Conservation (phyloP, 169 alveolate genomes). For the Besnoitia besnoiti region DNA sequence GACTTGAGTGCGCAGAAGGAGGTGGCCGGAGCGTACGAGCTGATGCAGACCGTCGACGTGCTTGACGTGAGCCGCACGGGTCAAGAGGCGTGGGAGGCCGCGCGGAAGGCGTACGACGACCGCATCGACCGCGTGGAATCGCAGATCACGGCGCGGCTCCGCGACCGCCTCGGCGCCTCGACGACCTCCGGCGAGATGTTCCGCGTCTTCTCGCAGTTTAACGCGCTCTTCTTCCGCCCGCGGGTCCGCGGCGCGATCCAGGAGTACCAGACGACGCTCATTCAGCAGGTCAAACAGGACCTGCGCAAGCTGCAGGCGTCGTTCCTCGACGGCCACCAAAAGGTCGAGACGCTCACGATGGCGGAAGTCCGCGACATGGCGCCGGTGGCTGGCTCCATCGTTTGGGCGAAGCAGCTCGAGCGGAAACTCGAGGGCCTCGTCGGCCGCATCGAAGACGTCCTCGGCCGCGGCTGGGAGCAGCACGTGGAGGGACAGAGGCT, state of each 20-base stretch:
- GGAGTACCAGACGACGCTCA: constrained; percentile 94
- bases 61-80: constrained; percentile 78
- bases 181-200: constrained; percentile 96
- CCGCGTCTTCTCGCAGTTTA: constrained; percentile 92
- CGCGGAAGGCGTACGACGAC: constrained; percentile 82
- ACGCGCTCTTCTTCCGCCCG: constrained; percentile 94
- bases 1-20: constrained; percentile 81
- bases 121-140: constrained; percentile 95
- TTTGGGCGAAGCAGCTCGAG: constrained; percentile 94
- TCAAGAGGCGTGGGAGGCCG: constrained; percentile 73
- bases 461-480: constrained; percentile 95
- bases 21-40: constrained; percentile 85
- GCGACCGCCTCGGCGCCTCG: constrained; percentile 95
- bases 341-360: constrained; percentile 88
- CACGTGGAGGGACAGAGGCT: constrained; percentile 93
- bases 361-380: constrained; percentile 94
- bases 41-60: constrained; percentile 76
- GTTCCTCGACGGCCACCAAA: constrained; percentile 88
- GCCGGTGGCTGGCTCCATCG: constrained; percentile 91
- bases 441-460: constrained; percentile 86
- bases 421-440: constrained; percentile 81
- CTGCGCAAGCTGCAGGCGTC: constrained; percentile 88
- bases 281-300: constrained; percentile 89
- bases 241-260: constrained; percentile 96
- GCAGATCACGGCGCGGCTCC: constrained; percentile 91